Conservation (phyloP, 257 asterid genomes). For the Euphrasia confusa region DNA sequence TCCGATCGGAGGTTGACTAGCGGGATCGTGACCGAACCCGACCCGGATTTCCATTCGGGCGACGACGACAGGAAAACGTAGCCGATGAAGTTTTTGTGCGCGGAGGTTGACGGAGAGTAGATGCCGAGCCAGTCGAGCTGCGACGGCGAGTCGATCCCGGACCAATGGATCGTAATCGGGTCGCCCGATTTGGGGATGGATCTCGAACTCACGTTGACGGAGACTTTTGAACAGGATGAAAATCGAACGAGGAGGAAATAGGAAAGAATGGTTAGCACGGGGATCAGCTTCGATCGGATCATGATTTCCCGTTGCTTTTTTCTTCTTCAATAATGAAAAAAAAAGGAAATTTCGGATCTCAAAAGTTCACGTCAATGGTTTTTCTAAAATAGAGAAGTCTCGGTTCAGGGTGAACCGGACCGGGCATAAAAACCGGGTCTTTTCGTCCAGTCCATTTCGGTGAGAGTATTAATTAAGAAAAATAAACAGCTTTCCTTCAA, state of each 20-base stretch:
- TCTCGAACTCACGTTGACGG: slow-evolving; percentile 45
- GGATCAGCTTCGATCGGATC: slow-evolving; percentile 25
- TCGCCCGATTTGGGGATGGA: slow-evolving; percentile 62
- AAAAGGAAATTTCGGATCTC: background rate
- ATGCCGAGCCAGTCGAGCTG: slow-evolving; percentile 86
- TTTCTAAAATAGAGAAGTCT: no score
- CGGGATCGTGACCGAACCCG: slow-evolving; percentile 69
- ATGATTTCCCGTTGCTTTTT: slow-evolving; percentile 13
- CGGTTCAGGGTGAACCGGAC: no score
- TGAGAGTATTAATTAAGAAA: no score
- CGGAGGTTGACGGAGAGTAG: slow-evolving; percentile 63
- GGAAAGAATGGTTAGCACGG: slow-evolving; percentile 21
- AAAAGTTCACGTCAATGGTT: background rate
- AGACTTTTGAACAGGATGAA: slow-evolving; percentile 34
- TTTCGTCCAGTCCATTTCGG: no score
- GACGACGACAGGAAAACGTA: slow-evolving; percentile 63
- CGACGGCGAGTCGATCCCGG: slow-evolving; percentile 55
- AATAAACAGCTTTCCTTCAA: no score
- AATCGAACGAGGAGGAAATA: slow-evolving; percentile 23
- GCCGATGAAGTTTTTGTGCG: slow-evolving; percentile 61
- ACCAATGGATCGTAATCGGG: slow-evolving; percentile 56
- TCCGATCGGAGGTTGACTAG: slow-evolving; percentile 62
- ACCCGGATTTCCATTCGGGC: slow-evolving; percentile 70
- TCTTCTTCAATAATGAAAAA: no score
- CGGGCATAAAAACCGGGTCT: background rate